Conservation (phyloP, 1,284 basidiomycete species). For the Malassezia japonica region DNA sequence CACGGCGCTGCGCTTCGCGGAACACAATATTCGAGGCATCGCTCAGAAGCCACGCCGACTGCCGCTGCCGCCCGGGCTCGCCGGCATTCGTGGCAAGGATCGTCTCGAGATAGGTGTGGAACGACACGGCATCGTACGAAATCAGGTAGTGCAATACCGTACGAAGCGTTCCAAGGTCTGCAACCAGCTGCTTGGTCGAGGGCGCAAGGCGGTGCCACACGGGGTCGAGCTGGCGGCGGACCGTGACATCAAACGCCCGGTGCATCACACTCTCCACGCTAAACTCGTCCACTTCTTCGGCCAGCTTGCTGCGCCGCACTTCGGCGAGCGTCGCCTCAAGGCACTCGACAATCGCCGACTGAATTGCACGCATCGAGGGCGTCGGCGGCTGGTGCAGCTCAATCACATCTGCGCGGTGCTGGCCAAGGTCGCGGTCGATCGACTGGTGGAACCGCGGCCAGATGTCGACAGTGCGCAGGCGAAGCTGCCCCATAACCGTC, state of each 20-base stretch:
- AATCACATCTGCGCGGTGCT: conserved; percentile 69
- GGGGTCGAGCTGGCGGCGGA: conserved; percentile 77
- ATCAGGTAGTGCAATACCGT: conserved; percentile 75
- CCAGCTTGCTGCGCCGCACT: conserved; percentile 71
- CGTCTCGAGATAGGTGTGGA: conserved; percentile 84
- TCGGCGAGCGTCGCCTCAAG: conserved; percentile 85
- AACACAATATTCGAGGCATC: conserved; percentile 84
- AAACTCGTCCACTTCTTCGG: conserved; percentile 89
- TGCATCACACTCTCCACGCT: conserved; percentile 91
- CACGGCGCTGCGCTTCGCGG: conserved; percentile 66
- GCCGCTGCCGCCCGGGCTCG: conserved; percentile 52
- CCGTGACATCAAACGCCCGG: conserved; percentile 79
- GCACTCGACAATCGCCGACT: conserved; percentile 83
- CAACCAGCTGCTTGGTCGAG: conserved; percentile 80
- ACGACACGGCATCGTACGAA: conserved; percentile 80
- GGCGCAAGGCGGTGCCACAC: conserved; percentile 94
- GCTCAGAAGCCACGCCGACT: conserved; percentile 75
- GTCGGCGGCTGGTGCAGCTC: conserved; percentile 82
- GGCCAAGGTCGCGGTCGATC: conserved; percentile 32
- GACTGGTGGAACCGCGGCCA: conserved; percentile 75
- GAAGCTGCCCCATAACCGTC: conserved; percentile 84
- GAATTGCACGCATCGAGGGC: conserved; percentile 78
- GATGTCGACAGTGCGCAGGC: conserved; percentile 74
- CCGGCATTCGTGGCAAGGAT: conserved; percentile 60
- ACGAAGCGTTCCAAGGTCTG: conserved; percentile 74